Evolutionary conservation across 1,284 basidiomycete species (phyloP).

Genomic region (Pseudozyma sp.): DNA sequence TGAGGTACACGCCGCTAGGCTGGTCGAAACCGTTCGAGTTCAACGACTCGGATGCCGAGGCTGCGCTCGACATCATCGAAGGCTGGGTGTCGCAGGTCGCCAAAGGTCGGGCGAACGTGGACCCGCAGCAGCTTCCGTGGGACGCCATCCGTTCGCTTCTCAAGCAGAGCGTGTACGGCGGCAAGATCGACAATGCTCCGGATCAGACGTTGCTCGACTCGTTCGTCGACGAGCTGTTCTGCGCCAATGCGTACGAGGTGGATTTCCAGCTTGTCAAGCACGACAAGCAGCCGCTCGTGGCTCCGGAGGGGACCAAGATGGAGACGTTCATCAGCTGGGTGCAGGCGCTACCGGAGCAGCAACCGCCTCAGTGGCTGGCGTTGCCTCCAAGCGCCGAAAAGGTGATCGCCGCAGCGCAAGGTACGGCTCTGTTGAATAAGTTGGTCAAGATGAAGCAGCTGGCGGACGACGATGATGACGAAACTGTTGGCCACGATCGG

Average conservation of each 20-base stretch:
- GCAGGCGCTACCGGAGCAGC: constrained; percentile 63
- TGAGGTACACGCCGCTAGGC: constrained; percentile 65
- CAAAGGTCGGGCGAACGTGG: constrained; percentile 58
- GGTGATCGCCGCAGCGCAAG: constrained; percentile 63
- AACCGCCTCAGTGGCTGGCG: constrained; percentile 66
- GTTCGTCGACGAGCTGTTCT: constrained; percentile 65
- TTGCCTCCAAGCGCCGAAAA: constrained; percentile 66
- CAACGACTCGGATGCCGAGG: constrained; percentile 66
- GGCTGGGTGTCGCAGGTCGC: constrained; percentile 61
- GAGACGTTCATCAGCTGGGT: constrained; percentile 64
- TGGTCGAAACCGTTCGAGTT: constrained; percentile 67
- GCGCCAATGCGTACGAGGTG: constrained; percentile 61
- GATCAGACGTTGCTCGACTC: constrained; percentile 66
- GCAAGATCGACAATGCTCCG: constrained; percentile 64
- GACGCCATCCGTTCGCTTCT: constrained; percentile 63
- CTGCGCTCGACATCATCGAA: constrained; percentile 65
- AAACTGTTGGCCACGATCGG: constrained; percentile 15
- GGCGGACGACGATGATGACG: constrained; percentile 61
- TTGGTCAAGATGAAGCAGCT: constrained; percentile 63
- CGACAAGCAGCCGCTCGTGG: constrained; percentile 48
- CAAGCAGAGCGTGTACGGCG: constrained; percentile 65
- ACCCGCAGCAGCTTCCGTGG: constrained; percentile 65
- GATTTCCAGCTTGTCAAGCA: constrained; percentile 62
- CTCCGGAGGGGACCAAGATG: constrained; percentile 66
- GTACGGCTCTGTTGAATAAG: constrained; percentile 56